These are phyloP conservation scores for Colletotrichum viniferum DNA, from an alignment of 2,329 filamentous ascomycete genomes.

Conservation along the genomic window DNA sequence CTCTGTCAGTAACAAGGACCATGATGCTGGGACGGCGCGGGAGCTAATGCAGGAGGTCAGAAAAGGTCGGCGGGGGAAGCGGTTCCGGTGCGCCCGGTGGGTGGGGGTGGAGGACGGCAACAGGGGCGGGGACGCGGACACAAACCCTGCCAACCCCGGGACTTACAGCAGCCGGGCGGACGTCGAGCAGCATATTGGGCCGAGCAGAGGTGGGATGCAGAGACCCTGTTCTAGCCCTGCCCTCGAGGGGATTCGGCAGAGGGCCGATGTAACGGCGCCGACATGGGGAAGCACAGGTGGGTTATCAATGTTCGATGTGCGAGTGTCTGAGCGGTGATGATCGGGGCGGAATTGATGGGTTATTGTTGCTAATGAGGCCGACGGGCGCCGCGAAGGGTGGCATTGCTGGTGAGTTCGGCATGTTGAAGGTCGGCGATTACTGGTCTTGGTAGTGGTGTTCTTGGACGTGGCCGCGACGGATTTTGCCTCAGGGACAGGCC, in stretches of 20 bases:
- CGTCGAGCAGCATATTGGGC: not conserved
- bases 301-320: not conserved
- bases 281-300: not conserved
- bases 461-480: not conserved
- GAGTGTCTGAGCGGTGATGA: constrained; percentile 7
- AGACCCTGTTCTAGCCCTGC: not conserved
- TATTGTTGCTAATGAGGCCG: not conserved
- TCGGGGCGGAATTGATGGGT: not conserved
- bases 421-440: not conserved
- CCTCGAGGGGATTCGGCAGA: not conserved
- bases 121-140: not conserved
- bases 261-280: not conserved
- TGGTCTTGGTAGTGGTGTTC: not conserved
- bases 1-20: not conserved
- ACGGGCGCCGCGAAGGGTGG: not conserved
- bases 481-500: not conserved
- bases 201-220: not conserved
- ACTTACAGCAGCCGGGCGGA: not conserved
- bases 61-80: not conserved
- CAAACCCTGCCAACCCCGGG: not conserved
- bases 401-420: not conserved
- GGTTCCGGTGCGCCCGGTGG: not conserved
- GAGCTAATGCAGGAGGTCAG: constrained; percentile 12
- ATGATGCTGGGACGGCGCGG: constrained; percentile 11
- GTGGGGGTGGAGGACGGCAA: not conserved